Conservation (phyloP, 306 rosid species). For the Myrica gale region DNA sequence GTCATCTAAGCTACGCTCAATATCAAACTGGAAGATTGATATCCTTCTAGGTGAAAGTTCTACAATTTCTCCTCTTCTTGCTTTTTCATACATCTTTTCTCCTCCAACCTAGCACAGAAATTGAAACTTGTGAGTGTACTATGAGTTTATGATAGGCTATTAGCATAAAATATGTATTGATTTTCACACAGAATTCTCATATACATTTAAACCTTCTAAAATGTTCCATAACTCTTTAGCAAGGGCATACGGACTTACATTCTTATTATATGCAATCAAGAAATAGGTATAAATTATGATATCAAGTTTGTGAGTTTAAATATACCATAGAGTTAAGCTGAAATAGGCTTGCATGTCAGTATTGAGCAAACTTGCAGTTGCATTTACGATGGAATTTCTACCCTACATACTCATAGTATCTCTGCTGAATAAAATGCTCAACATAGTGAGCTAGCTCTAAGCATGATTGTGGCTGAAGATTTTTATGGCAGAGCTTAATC, state of each 20-base stretch:
- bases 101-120: slow-evolving; percentile 77
- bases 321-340: background rate
- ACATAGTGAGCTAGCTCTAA: background rate
- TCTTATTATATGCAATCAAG: background rate
- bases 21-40: slow-evolving; percentile 82
- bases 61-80: slow-evolving; percentile 94
- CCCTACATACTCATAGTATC: background rate
- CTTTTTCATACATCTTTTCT: slow-evolving; percentile 91
- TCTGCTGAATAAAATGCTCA: background rate
- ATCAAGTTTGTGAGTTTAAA: background rate
- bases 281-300: background rate
- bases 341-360: background rate
- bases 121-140: slow-evolving; percentile 25
- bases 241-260: background rate
- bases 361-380: background rate
- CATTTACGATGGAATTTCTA: background rate
- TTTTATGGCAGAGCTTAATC: background rate
- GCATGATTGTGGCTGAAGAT: background rate
- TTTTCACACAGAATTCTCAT: slow-evolving; percentile 3
- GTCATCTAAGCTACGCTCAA: slow-evolving; percentile 90
- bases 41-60: slow-evolving; percentile 91
- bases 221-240: background rate
- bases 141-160: background rate
- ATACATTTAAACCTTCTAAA: background rate
- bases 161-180: background rate